Conservation (phyloP, 2,329 filamentous ascomycete species). For the Trichoderma sp. region DNA sequence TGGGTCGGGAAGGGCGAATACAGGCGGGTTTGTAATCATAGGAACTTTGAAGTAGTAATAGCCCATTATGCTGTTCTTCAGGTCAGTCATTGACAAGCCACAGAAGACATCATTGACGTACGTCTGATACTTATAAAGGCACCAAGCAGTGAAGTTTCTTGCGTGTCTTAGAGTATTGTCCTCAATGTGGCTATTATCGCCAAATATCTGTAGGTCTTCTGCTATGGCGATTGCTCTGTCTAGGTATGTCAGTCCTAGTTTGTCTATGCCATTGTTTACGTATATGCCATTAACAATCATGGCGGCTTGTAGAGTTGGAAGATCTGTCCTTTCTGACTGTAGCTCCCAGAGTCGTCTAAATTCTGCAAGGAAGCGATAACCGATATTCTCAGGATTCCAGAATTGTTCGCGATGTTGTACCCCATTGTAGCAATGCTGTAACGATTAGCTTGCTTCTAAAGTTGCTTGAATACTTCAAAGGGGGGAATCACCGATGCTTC, state of each 20-base stretch:
- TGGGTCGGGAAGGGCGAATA: conserved; percentile 27
- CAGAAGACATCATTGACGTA: conserved; percentile 21
- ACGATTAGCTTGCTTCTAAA: not conserved
- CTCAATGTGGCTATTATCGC: not conserved
- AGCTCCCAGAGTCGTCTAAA: conserved; percentile 37
- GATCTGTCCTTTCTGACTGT: conserved; percentile 25
- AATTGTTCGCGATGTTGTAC: conserved; percentile 24
- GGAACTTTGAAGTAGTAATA: conserved; percentile 23
- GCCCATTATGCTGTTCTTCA: not conserved
- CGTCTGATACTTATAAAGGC: conserved; percentile 34
- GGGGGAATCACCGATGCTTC: conserved; percentile 32
- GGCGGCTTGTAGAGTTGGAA: conserved; percentile 37
- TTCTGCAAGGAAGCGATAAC: conserved; percentile 38
- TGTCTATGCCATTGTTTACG: conserved; percentile 33
- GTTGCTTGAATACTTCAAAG: not conserved
- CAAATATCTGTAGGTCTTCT: conserved; percentile 30
- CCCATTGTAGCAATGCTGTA: not conserved
- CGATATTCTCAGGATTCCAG: conserved; percentile 36
- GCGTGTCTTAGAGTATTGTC: not conserved
- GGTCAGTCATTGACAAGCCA: not conserved
- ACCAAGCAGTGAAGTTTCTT: conserved; percentile 35
- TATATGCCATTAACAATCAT: conserved; percentile 31
- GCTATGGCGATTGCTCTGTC: conserved; percentile 33
- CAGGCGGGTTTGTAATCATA: conserved; percentile 28
- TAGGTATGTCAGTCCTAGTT: conserved; percentile 33